Base-by-base conservation (phyloP, 2,329 filamentous ascomycete species). In the Torrubiellomyces zombiae region DNA sequence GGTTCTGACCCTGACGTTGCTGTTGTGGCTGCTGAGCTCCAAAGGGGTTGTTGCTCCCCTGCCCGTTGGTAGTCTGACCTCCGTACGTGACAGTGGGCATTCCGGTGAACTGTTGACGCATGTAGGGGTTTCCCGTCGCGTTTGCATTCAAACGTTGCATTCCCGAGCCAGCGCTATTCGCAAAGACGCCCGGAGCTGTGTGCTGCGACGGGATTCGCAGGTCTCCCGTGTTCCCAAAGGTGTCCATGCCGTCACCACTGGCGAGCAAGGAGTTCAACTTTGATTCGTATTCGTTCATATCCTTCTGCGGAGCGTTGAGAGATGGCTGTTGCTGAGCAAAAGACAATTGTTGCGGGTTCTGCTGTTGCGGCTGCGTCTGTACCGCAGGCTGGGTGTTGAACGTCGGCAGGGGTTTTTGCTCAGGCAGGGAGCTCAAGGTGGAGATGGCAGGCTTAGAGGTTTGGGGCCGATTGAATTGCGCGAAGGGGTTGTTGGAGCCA, bases 401-500 rank as follows among this genome's bases (percentile, higher is more conserved):
- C 19, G 47, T 43, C 15, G 55, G 67, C 10, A 85, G 67, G 0
- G 78, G 76, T 56, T 85, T 80, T 45, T 93, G 82, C 51, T 94
- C 85, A 15, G 75, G 75, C 10, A 94, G 60, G 4, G 75, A 71
- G 38, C 71, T 70, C 25, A 95, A 64, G 3, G 75, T 72, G 9
- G 81, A 74, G 31, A 78, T 69, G 21, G 63, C 63, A 32, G 57
- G 67, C 34, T 58, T 43, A 6, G 48, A 44, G 8, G 48, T 63
- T 45, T 56, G 73, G 44, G 56, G 69, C 43, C 60, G 74, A 55
- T 37, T 66, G 42, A 77, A 71, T n/a, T 75, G 66, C 9, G 89
- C 86, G 44, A 98, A 98, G 3, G 89, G 89, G 47, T 98, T 98
- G 60, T 98, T 98, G 10, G 89, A 95, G 23, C 89, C 89, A 3